Evolutionary conservation across 2,329 filamentous ascomycete genomes (phyloP).

Genomic region (Monosporascus sp.): DNA sequence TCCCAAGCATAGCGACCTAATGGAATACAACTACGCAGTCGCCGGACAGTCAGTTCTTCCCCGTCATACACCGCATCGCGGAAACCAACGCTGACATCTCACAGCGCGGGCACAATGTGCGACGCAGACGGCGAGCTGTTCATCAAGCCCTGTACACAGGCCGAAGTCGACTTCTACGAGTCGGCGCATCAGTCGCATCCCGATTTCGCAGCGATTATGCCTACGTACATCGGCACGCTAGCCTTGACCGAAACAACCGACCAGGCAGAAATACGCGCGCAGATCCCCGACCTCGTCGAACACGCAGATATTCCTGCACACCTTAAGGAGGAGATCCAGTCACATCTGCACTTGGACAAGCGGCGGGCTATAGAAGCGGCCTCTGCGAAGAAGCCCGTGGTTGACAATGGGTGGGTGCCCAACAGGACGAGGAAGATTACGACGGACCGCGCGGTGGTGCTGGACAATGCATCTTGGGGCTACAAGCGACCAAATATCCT

Average conservation of each 20-base stretch:
- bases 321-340: conserved; percentile 36
- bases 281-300: conserved; percentile 37
- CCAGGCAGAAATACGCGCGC: conserved; percentile 43
- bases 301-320: conserved; percentile 34
- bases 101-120: conserved; percentile 83
- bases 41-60: conserved; percentile 70
- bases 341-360: conserved; percentile 26
- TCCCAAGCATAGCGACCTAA: conserved; percentile 56
- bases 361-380: conserved; percentile 9
- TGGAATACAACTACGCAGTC: conserved; percentile 69
- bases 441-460: conserved; percentile 74
- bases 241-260: conserved; percentile 55
- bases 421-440: conserved; percentile 57
- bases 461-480: conserved; percentile 77
- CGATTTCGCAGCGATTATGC: conserved; percentile 75
- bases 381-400: conserved; percentile 10
- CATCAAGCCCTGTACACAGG: conserved; percentile 85
- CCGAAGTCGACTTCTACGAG: conserved; percentile 89
- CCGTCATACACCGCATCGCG: conserved; percentile 5
- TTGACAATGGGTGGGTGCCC: conserved; percentile 38
- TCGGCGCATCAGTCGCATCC: conserved; percentile 59
- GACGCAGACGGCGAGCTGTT: conserved; percentile 79
- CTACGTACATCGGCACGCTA: conserved; percentile 77
- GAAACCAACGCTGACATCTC: conserved; percentile 5
- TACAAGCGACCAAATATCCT: conserved; percentile 85